Percentiles rank a stretch among this genome's conserved stretches.
These are phyloP conservation scores for Teunomyces panamensis DNA, from an alignment of 805 yeast species.

Conservation along the genomic window DNA sequence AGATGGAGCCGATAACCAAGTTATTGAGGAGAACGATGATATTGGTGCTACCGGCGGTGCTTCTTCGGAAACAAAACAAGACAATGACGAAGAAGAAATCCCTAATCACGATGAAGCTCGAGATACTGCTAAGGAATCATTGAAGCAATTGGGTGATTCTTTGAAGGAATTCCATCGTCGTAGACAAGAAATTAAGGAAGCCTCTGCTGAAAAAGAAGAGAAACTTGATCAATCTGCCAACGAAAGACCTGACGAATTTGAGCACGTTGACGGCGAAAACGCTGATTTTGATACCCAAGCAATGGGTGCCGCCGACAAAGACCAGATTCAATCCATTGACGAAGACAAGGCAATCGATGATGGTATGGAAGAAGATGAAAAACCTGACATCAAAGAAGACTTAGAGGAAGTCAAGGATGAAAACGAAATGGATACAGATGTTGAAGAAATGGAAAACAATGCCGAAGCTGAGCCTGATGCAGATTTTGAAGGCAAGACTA, in stretches of 20 bases:
- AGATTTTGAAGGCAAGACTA: slow-evolving; percentile 47
- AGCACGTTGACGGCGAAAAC: slow-evolving; percentile 77
- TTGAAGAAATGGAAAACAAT: slow-evolving; percentile 31
- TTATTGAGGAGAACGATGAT: slow-evolving; percentile 58
- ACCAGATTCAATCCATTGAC: slow-evolving; percentile 71
- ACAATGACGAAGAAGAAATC: slow-evolving; percentile 39
- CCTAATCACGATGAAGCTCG: slow-evolving; percentile 50
- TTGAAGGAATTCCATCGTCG: slow-evolving; percentile 89
- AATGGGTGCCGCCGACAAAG: slow-evolving; percentile 81
- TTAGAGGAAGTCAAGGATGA: slow-evolving; percentile 21
- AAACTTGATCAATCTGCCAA: slow-evolving; percentile 50
- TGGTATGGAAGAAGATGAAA: slow-evolving; percentile 26
- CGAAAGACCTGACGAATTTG: slow-evolving; percentile 80
- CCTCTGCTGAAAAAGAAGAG: slow-evolving; percentile 41
- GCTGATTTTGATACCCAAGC: slow-evolving; percentile 86
- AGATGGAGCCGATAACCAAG: slow-evolving; percentile 57
- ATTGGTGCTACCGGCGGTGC: slow-evolving; percentile 65
- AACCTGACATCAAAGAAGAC: slow-evolving; percentile 7
- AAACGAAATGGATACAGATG: slow-evolving; percentile 14
- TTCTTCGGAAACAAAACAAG: slow-evolving; percentile 35
- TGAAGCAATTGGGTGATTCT: slow-evolving; percentile 89
- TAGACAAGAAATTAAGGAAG: slow-evolving; percentile 80
- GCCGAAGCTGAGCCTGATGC: slow-evolving; percentile 36
- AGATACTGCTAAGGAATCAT: slow-evolving; percentile 68
- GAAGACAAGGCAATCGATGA: slow-evolving; percentile 83